Base-by-base conservation (phyloP, 495 filamentous ascomycete genomes). In the Penicillium macrosclerotiorum region DNA sequence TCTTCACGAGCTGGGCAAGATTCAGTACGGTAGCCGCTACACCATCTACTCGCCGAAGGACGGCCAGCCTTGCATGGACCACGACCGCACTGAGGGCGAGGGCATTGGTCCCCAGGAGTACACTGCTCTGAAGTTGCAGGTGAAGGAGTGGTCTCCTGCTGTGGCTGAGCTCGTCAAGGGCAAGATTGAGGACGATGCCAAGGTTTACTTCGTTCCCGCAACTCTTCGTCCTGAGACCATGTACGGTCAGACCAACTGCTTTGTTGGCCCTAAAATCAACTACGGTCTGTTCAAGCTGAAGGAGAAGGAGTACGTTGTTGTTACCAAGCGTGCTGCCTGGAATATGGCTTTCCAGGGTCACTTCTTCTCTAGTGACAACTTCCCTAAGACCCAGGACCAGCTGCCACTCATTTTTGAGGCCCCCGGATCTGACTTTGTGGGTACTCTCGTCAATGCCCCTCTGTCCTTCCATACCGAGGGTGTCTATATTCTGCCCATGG, bases 41-140 rank as follows among this genome's bases (percentile, higher is more conserved):
- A 96, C 92, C 2, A 82, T 98, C 51, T 96, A 96, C 75, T 89
- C 84, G 12, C 91, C 93, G 45, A 96, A 96, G 70, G 93, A 97
- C 60, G 92, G 91, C 37, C 93, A 97, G 62, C 88, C 93, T 11
- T 98, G 93, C 72, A 89, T 97, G 84, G 93, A 96, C 67, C 93
- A 98, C 68, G 93, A 98, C 67, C 78, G 93, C 51, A 87, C 84
- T 41, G 83, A 89, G 47, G 93, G 93, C 49, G 93, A 98, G 72
- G 93, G 89, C 40, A 81, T 97, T 37, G 82, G 80, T 26, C 86
- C 88, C 12, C 92, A 96, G 61, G 88, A 96, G 59, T 98, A 98
- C 66, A 90, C 89, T 9, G 90, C 85, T 16, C 69, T 98, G 62
- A 96, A 96, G 70, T 74, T 95, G 34, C 85, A 84, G 67, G 86